phyloP scores from a whole-genome alignment of 805 yeast species.

The Komagataella ulmi region DNA sequence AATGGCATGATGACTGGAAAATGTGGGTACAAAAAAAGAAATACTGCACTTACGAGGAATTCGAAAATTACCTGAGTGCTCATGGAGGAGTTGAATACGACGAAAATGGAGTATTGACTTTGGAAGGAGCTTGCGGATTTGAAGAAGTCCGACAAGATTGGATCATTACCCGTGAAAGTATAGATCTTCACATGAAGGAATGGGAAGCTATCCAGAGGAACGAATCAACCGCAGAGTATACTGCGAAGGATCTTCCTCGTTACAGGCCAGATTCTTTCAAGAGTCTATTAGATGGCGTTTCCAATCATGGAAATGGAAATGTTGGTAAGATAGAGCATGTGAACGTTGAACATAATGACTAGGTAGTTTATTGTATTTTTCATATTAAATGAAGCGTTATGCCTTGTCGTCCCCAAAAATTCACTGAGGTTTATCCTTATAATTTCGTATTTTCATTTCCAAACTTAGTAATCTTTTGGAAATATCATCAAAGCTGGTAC shows the following conservation, averaged over 20 bases:
- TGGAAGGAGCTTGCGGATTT: conserved; percentile 24
- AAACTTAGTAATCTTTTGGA: not conserved
- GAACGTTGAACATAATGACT: not conserved
- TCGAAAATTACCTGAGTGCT: conserved; percentile 2
- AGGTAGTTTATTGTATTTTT: not conserved
- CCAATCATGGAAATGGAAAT: not conserved
- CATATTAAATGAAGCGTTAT: not conserved
- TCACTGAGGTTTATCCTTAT: not conserved
- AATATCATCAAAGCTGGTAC: not conserved
- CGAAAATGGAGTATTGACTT: conserved; percentile 14
- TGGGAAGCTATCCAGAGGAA: conserved; percentile 93
- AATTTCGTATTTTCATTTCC: not conserved
- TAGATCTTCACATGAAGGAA: conserved; percentile 96
- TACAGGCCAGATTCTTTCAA: not conserved
- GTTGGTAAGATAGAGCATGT: not conserved
- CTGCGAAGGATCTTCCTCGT: not conserved
- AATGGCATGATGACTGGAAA: conserved; percentile 26
- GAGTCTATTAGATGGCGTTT: not conserved
- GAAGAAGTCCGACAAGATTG: not conserved
- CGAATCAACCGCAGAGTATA: conserved; percentile 61
- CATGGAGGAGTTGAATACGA: conserved; percentile 12
- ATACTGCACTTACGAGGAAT: conserved; percentile 20
- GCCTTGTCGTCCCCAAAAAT: not conserved
- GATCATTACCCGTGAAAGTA: not conserved
- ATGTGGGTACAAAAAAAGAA: conserved; percentile 32